A percentile compares a stretch with the other conserved stretches of the same genome.
Evolutionary conservation across 805 yeast genomes (phyloP).

Genomic region (Teunomyces cretensis): DNA sequence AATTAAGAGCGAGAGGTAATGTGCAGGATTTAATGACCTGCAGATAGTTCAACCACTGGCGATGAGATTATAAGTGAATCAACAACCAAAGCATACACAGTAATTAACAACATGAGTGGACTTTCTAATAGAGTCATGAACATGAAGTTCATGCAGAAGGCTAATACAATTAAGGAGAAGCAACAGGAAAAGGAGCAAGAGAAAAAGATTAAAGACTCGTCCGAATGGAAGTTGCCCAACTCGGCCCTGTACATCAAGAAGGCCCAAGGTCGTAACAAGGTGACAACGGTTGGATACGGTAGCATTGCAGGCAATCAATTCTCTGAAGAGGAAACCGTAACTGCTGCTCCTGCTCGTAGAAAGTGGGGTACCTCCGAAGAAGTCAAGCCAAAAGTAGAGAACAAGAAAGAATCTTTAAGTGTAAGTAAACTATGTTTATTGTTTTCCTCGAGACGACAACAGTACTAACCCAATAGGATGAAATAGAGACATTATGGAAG

Average conservation of each 20-base stretch:
- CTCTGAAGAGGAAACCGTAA: slow-evolving; percentile 13
- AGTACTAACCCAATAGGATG: slow-evolving; percentile 1
- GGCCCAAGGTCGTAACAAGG: slow-evolving; percentile 18
- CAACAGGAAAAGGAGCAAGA: slow-evolving; percentile 32
- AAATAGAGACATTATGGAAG: slow-evolving; percentile 10
- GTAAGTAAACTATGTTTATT: not conserved
- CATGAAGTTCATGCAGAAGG: slow-evolving; percentile 65
- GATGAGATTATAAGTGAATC: not conserved
- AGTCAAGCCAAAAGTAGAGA: slow-evolving; percentile 9
- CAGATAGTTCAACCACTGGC: not conserved
- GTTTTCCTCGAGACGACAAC: not conserved
- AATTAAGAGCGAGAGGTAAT: not conserved
- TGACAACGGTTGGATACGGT: slow-evolving; percentile 42
- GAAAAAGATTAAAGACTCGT: slow-evolving; percentile 45
- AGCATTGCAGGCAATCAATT: slow-evolving; percentile 24
- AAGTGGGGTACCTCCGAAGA: slow-evolving; percentile 16
- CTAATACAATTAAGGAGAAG: slow-evolving; percentile 38
- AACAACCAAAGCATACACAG: not conserved
- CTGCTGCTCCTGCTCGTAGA: slow-evolving; percentile 11
- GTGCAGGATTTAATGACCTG: not conserved
- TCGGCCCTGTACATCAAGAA: slow-evolving; percentile 25
- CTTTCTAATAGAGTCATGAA: slow-evolving; percentile 71
- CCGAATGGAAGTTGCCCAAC: slow-evolving; percentile 52
- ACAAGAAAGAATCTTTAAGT: slow-evolving; percentile 5
- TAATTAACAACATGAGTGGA: slow-evolving; percentile 21